Percentiles rank a stretch among this genome's conserved stretches.
These are phyloP conservation scores for Sanghuangporus baumii DNA, from an alignment of 1,284 basidiomycete genomes.

Conservation along the genomic window DNA sequence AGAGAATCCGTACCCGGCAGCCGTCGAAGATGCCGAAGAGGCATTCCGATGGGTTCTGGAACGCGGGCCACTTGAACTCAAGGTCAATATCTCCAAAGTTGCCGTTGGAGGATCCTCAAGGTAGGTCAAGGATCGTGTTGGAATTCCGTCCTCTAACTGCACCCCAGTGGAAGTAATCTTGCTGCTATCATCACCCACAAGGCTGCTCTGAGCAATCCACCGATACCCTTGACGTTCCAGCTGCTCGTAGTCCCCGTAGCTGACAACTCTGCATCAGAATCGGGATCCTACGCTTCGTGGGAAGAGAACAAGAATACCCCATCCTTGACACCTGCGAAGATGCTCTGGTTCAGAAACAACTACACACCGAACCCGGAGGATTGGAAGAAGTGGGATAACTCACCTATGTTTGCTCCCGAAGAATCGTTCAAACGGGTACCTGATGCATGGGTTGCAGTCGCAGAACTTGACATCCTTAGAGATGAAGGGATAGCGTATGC, in stretches of 20 bases:
- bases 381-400: conserved; percentile 60
- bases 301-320: conserved; percentile 51
- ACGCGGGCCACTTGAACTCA: conserved; percentile 36
- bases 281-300: conserved; percentile 48
- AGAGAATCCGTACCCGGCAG: conserved; percentile 68
- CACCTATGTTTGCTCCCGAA: conserved; percentile 61
- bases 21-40: conserved; percentile 67
- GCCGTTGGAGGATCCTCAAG: conserved; percentile 68
- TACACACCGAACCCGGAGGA: conserved; percentile 61
- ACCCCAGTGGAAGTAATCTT: conserved; percentile 61
- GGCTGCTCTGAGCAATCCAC: conserved; percentile 42
- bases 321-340: conserved; percentile 54
- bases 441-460: conserved; percentile 57
- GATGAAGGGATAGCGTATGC: conserved; percentile 65
- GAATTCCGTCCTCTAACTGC: background rate
- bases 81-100: conserved; percentile 37
- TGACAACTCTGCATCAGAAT: conserved; percentile 55
- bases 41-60: conserved; percentile 57
- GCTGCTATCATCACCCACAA: conserved; percentile 63
- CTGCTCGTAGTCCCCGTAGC: conserved; percentile 66
- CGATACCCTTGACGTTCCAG: conserved; percentile 57
- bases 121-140: conserved; percentile 27
- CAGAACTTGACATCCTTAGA: conserved; percentile 61
- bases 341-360: conserved; percentile 68
- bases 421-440: conserved; percentile 46